Percentiles rank a stretch among this genome's conserved stretches.
Conservation (phyloP, 805 yeast species). For the Diddensiella caesifluorescens region DNA sequence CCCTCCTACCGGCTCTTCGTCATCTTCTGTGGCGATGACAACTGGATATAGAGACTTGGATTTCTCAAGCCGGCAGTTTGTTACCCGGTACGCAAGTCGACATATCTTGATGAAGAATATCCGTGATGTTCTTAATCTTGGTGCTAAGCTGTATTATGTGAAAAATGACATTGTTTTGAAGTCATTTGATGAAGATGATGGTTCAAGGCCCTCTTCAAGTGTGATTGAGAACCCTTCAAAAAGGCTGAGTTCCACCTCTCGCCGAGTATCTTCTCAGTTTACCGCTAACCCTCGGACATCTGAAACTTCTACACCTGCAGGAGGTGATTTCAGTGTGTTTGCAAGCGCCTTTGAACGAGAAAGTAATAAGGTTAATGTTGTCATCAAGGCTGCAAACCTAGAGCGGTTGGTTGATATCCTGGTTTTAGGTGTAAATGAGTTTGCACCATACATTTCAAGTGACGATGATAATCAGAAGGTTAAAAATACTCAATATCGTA, state of each 20-base stretch:
- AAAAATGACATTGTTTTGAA: conserved; percentile 56
- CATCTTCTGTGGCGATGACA: conserved; percentile 24
- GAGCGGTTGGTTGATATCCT: conserved; percentile 75
- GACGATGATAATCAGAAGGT: conserved; percentile 18
- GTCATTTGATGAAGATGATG: conserved; percentile 37
- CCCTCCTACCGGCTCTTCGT: conserved; percentile 29
- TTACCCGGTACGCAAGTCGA: conserved; percentile 30
- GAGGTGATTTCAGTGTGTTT: conserved; percentile 6
- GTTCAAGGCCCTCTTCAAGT: conserved; percentile 43
- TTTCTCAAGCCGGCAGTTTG: conserved; percentile 33
- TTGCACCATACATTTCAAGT: conserved; percentile 32
- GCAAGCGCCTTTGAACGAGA: conserved; percentile 6
- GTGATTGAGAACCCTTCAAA: conserved; percentile 44
- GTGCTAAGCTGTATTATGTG: conserved; percentile 51
- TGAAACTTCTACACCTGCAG: neutral
- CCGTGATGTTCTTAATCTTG: conserved; percentile 60
- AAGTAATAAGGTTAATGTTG: conserved; percentile 37
- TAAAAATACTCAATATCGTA: conserved; percentile 36
- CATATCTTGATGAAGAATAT: conserved; percentile 51
- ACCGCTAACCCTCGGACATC: neutral
- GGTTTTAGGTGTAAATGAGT: conserved; percentile 64
- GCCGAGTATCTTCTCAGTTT: conserved; percentile 27
- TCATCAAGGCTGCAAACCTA: conserved; percentile 61
- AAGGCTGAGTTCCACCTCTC: conserved; percentile 38
- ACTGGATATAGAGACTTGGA: conserved; percentile 48